These are phyloP conservation scores for Hypericum perforatum DNA, from an alignment of 345 rosid genomes.

Conservation along the genomic window DNA sequence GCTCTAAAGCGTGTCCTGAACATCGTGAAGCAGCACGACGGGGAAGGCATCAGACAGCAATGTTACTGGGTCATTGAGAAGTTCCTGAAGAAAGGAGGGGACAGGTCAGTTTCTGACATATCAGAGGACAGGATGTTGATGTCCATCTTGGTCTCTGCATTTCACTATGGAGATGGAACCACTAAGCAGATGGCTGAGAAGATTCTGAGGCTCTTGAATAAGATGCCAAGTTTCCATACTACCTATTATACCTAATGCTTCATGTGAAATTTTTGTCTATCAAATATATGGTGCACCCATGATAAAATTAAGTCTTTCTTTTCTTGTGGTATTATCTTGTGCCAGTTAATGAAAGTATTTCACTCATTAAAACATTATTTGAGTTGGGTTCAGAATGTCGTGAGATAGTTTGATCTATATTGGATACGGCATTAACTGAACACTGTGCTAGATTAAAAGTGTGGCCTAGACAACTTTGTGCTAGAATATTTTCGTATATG, in stretches of 20 bases:
- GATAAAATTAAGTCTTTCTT: background rate
- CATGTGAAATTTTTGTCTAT: background rate
- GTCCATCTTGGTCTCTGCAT: conserved; percentile 54
- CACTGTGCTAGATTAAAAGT: too few species aligned
- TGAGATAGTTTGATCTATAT: too few species aligned
- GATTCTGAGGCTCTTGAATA: conserved; percentile 60
- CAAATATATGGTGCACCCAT: conserved; percentile 1
- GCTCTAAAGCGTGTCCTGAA: conserved; percentile 46
- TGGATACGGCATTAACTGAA: too few species aligned
- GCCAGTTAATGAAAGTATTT: too few species aligned
- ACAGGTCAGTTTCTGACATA: conserved; percentile 41
- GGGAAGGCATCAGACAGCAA: conserved; percentile 62
- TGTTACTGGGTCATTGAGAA: conserved; percentile 81
- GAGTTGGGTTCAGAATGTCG: too few species aligned
- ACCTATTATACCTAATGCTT: conserved; percentile 24
- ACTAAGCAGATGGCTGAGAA: conserved; percentile 83
- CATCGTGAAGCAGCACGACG: conserved; percentile 52
- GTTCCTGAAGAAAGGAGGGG: conserved; percentile 59
- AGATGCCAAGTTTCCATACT: conserved; percentile 47
- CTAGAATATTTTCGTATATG: too few species aligned
- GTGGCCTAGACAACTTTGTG: too few species aligned
- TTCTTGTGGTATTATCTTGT: too few species aligned
- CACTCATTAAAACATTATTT: too few species aligned
- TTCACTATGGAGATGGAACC: conserved; percentile 63
- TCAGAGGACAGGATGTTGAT: conserved; percentile 62